phyloP scores from a whole-genome alignment of 768 basidiomycete species.

The Mycena olivaceomarginata region DNA sequence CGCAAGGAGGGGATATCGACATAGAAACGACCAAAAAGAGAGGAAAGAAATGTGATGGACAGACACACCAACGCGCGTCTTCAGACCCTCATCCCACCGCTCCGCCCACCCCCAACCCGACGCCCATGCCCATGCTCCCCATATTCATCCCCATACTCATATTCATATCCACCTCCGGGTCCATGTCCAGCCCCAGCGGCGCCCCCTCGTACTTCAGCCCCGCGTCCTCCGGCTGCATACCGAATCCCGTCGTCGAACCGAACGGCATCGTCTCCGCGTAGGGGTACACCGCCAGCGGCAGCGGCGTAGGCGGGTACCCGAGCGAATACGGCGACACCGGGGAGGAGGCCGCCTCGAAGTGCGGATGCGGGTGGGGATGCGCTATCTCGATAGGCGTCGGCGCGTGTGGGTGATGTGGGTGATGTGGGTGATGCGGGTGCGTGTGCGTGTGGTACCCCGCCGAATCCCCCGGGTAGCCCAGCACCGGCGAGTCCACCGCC shows the following conservation, averaged over 20 bases:
- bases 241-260: constrained; percentile 5
- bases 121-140: constrained; percentile 32
- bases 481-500: constrained; percentile 23
- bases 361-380: background rate
- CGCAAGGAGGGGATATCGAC: no score
- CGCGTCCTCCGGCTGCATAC: constrained; percentile 32
- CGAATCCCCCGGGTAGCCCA: constrained; percentile 25
- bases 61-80: no score
- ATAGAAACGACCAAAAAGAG: no score
- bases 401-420: constrained; percentile 16
- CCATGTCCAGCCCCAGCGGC: constrained; percentile 18
- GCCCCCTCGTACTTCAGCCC: constrained; percentile 24
- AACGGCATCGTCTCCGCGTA: constrained; percentile 36
- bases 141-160: constrained; percentile 30
- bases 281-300: constrained; percentile 37
- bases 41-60: no score
- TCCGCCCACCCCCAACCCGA: constrained; percentile 42
- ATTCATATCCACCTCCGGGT: constrained; percentile 37
- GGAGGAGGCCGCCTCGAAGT: constrained; percentile 9
- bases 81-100: constrained; percentile 31
- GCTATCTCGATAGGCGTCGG: background rate
- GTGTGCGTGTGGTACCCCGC: constrained; percentile 30
- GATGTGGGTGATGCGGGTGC: constrained; percentile 20
- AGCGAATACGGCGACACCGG: constrained; percentile 39
- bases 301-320: constrained; percentile 41